A percentile compares a stretch with the other conserved stretches of the same genome.
Evolutionary conservation across 2,329 filamentous ascomycete genomes (phyloP).

Genomic region (Akanthomyces lecanii): DNA sequence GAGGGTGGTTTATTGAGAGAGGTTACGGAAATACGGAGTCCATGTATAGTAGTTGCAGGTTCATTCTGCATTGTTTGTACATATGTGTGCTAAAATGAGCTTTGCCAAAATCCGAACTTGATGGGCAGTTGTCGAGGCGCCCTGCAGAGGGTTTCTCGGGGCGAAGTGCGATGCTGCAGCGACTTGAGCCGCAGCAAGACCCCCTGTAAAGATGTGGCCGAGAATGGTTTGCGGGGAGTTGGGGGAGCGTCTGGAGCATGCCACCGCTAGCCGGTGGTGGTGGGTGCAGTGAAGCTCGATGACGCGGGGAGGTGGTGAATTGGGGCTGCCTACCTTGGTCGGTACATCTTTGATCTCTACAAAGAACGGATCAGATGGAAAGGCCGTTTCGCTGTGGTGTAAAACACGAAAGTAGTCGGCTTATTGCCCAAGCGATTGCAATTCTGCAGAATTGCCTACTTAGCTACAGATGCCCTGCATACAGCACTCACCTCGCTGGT

Average conservation of each 20-base stretch:
- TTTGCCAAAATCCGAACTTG: too few relatives aligned
- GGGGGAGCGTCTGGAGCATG: not conserved
- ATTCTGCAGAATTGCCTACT: not conserved
- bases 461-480: not conserved
- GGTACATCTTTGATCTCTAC: too few relatives aligned
- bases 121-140: too few relatives aligned
- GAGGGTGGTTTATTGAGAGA: not conserved
- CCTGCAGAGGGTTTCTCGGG: not conserved
- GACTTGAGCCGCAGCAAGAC: not conserved
- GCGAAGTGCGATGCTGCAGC: not conserved
- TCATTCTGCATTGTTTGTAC: too few relatives aligned
- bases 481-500: too few relatives aligned
- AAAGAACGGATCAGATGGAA: too few relatives aligned
- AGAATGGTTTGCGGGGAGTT: slow-evolving; percentile 7
- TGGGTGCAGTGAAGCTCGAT: not conserved
- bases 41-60: not conserved
- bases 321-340: too few relatives aligned
- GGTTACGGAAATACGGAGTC: too few relatives aligned
- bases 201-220: slow-evolving; percentile 11
- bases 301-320: slow-evolving; percentile 7
- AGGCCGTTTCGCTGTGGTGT: too few relatives aligned
- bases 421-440: not conserved
- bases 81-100: too few relatives aligned
- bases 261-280: not conserved
- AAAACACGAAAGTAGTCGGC: too few relatives aligned